Conservation (phyloP, 2,329 filamentous ascomycete genomes). For the Juglanconis sp. region DNA sequence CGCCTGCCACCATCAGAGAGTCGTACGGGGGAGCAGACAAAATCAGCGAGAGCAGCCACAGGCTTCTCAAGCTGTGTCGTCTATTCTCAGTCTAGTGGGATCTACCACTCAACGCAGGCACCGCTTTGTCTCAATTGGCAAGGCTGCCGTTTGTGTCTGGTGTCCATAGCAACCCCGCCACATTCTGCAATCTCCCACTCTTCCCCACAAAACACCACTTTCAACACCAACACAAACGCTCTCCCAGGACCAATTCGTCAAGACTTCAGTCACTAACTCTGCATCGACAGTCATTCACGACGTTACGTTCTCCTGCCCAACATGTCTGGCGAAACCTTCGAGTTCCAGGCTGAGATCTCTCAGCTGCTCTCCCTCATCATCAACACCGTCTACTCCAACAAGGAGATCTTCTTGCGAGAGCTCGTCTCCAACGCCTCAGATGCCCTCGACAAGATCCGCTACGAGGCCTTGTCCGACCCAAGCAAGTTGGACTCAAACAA, state of each 20-base stretch:
- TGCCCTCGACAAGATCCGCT: conserved; percentile 99
- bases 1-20: background rate
- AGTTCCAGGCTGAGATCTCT: conserved; percentile 99
- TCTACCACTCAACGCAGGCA: background rate
- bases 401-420: conserved; percentile 99
- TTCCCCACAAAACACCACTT: background rate
- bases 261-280: background rate
- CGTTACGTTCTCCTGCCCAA: conserved; percentile 39
- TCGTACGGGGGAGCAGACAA: too few species aligned
- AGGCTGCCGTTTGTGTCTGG: conserved; percentile 7
- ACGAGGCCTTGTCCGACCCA: conserved; percentile 95
- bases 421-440: conserved; percentile 97
- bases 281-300: conserved; percentile 12
- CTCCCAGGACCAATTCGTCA: background rate
- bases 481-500: conserved; percentile 96
- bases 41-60: background rate
- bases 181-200: background rate
- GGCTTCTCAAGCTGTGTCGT: background rate
- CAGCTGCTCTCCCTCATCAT: conserved; percentile 99
- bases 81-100: background rate
- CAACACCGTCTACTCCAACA: conserved; percentile 99
- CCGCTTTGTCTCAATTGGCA: background rate
- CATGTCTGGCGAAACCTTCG: conserved; percentile 92
- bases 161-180: conserved; percentile 8
- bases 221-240: background rate